phyloP scores from a whole-genome alignment of 768 basidiomycete species.

The Russula lepida region DNA sequence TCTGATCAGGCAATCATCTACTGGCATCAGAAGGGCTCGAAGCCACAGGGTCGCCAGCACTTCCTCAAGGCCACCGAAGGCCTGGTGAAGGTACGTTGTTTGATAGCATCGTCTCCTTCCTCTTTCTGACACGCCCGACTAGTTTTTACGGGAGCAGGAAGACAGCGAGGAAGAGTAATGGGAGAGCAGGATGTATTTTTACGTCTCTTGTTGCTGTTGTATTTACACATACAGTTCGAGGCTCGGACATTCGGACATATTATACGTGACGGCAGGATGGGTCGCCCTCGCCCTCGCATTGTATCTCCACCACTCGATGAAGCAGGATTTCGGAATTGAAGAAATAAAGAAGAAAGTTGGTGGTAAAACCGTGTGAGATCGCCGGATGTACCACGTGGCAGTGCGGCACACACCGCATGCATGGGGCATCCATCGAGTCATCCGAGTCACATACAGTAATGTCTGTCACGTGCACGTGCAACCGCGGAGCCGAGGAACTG shows the following conservation, averaged over 20 bases:
- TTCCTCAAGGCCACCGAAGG: constrained; percentile 85
- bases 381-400: neutral
- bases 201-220: constrained; percentile 1
- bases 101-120: neutral
- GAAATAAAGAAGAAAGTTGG: no score
- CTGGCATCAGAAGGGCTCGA: constrained; percentile 96
- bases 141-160: constrained; percentile 91
- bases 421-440: neutral
- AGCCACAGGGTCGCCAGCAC: constrained; percentile 89
- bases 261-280: neutral
- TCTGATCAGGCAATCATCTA: constrained; percentile 96
- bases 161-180: constrained; percentile 63
- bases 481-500: neutral
- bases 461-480: neutral
- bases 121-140: neutral
- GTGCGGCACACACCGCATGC: neutral
- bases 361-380: no score
- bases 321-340: neutral
- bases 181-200: constrained; percentile 4
- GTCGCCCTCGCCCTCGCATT: neutral
- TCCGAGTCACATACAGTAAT: neutral
- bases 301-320: neutral
- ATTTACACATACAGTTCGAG: constrained; percentile 1
- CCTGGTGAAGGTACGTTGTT: constrained; percentile 67
- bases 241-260: neutral